Percentiles rank a stretch among this genome's conserved stretches.
phyloP scores from a whole-genome alignment of 139 green algal species.

The Chlamydomonas sp. region DNA sequence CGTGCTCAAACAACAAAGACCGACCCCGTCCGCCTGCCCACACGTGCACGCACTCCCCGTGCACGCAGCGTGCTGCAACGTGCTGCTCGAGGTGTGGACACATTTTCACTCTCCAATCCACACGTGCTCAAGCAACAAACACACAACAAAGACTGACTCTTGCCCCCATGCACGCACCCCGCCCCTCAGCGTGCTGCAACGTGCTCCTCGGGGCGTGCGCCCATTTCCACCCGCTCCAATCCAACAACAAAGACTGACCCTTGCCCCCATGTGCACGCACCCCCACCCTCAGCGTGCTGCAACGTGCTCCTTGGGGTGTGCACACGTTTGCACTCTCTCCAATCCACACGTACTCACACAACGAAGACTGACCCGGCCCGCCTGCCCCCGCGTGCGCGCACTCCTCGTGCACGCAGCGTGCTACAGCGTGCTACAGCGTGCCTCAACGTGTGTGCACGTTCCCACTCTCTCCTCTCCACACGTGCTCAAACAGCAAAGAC shows the following conservation, averaged over 20 bases:
- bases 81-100: conserved; percentile 23
- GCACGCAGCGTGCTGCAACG: conserved; percentile 70
- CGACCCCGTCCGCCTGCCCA: background rate
- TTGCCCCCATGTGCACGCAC: background rate
- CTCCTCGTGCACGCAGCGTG: no score
- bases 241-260: background rate
- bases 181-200: conserved; percentile 66
- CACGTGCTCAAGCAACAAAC: no score
- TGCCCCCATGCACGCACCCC: background rate
- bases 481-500: background rate
- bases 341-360: background rate
- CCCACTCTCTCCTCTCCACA: background rate
- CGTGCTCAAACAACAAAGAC: background rate
- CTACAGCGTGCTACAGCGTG: no score
- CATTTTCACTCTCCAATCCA: background rate
- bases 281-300: background rate
- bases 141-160: background rate
- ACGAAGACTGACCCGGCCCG: background rate
- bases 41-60: no score
- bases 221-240: background rate
- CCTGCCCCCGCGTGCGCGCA: no score
- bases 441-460: background rate
- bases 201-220: no score
- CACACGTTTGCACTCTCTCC: background rate
- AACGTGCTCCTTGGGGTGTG: background rate